Evolutionary conservation across 2,329 filamentous ascomycete species (phyloP).

Genomic region (Chaetoscypha palmicola): DNA sequence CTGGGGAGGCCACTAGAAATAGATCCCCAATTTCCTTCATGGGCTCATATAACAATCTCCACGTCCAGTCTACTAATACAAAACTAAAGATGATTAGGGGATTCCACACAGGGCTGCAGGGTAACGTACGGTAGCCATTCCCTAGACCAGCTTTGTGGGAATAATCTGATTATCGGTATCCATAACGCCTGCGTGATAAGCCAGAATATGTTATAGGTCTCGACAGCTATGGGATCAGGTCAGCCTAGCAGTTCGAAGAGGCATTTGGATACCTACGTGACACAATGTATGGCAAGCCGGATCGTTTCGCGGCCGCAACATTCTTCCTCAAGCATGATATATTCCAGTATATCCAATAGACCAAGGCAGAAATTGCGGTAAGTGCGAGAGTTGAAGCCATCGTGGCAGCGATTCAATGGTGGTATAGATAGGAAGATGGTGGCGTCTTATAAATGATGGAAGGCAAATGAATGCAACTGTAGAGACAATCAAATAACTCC

Average conservation of each 20-base stretch:
- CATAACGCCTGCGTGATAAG: slow-evolving; percentile 47
- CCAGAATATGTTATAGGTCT: slow-evolving; percentile 47
- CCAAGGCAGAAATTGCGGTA: slow-evolving; percentile 13
- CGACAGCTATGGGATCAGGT: slow-evolving; percentile 35
- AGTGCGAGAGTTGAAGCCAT: slow-evolving; percentile 23
- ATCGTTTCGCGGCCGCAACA: slow-evolving; percentile 43
- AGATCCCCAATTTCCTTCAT: slow-evolving; percentile 56
- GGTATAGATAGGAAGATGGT: no score
- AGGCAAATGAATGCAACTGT: no score
- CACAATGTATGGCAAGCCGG: slow-evolving; percentile 46
- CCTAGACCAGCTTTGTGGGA: slow-evolving; percentile 50
- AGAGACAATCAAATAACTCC: no score
- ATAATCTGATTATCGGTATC: slow-evolving; percentile 46
- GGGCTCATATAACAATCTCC: slow-evolving; percentile 46
- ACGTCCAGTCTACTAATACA: slow-evolving; percentile 54
- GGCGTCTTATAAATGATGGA: no score
- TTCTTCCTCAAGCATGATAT: slow-evolving; percentile 36
- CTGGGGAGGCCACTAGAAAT: slow-evolving; percentile 57
- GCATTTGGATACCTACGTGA: slow-evolving; percentile 39
- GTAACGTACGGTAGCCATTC: slow-evolving; percentile 51
- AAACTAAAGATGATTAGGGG: slow-evolving; percentile 34
- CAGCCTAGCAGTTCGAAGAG: neutral
- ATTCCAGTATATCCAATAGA: slow-evolving; percentile 22
- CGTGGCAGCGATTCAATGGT: no score
- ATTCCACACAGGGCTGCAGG: neutral